Base-by-base conservation (phyloP, 805 yeast species). In the Schwanniomyces yamadae region DNA sequence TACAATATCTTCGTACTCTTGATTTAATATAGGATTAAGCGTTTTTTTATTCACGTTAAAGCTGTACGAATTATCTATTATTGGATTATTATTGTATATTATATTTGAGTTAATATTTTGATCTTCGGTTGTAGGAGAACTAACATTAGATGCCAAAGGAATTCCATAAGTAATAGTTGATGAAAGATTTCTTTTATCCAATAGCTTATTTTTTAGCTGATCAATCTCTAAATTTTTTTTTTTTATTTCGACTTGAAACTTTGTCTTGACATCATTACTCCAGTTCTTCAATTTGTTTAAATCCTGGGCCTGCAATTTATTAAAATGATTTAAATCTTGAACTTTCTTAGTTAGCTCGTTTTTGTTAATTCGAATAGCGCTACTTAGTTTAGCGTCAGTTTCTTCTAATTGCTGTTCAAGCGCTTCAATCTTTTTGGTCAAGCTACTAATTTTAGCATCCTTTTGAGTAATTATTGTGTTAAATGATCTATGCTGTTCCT, bases 231-330 rank as follows among this genome's bases (percentile, higher is more conserved):
- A 22, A 13, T 54, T 52, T 39, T 62, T 58, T 38, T 51, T 55
- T 42, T 63, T 59, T 30, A 63, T 31, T 39, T 66, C 71, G 5
- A 63, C 55, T 19, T 63, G 61, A 37, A 58, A 63, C 36, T 63
- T 64, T 1, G 50, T 46, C 31, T 56, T 55, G 21, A 62, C 43
- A 26, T 59, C 67, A n/a, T 42, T 32, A 26, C 53, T 48, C 56
- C 61, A 56, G 28, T 34, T 45, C 33, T 59, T 59, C 24, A 63
- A 44, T 24, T 53, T 53, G 15, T 39, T 41, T 13, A 65, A 33
- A 35, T 65, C 70, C 13, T 52, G 57, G 4, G 49, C 28, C 36
- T 65, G 66, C 4, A 45, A 36, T 40, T 52, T 54, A 36, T 57
- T 63, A 7, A 36, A 36, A 6, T 40, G 44, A 2, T 37, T 39